Evolutionary conservation across 352 stramenopile genomes (phyloP).

Genomic region (Nothophytophthora sp.): DNA sequence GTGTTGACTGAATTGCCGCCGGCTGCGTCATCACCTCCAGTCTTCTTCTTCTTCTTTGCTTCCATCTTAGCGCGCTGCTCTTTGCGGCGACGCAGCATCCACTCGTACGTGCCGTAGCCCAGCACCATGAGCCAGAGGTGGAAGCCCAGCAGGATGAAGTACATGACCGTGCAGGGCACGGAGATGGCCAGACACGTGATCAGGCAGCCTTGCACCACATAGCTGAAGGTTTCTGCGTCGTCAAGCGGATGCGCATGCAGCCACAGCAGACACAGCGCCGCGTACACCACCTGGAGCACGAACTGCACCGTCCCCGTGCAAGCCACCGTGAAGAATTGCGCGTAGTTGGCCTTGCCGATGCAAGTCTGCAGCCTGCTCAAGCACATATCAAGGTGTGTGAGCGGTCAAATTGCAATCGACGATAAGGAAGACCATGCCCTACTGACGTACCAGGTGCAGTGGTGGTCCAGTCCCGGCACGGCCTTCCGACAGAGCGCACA

Average conservation of each 20-base stretch:
- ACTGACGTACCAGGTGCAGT: constrained; percentile 73
- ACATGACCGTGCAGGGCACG: constrained; percentile 84
- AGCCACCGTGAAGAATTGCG: constrained; percentile 87
- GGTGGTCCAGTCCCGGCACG: constrained; percentile 80
- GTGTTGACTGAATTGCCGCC: constrained; percentile 20
- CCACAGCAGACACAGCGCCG: constrained; percentile 51
- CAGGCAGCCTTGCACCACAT: constrained; percentile 49
- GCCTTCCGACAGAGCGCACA: constrained; percentile 80
- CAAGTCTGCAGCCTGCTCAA: constrained; percentile 76
- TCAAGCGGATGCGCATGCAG: constrained; percentile 35
- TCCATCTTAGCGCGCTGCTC: constrained; percentile 63
- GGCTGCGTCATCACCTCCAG: constrained; percentile 5
- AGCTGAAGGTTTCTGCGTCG: constrained; percentile 21
- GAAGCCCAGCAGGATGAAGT: constrained; percentile 82
- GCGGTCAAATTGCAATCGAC: not conserved
- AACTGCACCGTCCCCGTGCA: constrained; percentile 71
- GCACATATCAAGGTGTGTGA: not conserved
- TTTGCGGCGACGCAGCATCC: constrained; percentile 81
- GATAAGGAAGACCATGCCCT: not conserved
- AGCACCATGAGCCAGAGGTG: constrained; percentile 79
- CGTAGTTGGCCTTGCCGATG: constrained; percentile 82
- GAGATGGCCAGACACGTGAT: constrained; percentile 60
- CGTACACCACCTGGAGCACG: constrained; percentile 58
- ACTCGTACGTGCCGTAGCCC: constrained; percentile 88
- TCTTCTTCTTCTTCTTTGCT: constrained; percentile 37